phyloP scores from a whole-genome alignment of 768 basidiomycete species.

The Grammothele lineata region DNA sequence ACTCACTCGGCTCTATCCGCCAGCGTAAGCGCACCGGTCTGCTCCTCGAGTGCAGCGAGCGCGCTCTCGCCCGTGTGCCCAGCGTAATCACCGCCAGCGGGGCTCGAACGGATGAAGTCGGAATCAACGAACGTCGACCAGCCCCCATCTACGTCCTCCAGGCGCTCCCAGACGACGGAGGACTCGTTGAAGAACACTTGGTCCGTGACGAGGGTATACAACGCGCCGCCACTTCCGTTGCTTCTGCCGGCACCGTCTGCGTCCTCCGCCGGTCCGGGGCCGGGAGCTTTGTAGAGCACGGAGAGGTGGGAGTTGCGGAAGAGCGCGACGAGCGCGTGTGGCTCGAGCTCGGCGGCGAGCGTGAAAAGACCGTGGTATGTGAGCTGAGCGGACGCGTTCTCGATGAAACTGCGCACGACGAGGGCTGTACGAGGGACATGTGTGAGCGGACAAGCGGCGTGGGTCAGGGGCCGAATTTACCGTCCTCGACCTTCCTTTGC shows the following conservation, averaged over 20 bases:
- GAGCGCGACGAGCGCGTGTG: constrained; percentile 71
- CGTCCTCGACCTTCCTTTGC: constrained; percentile 61
- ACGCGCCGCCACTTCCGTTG: constrained; percentile 28
- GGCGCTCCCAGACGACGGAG: constrained; percentile 84
- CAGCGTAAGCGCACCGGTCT: constrained; percentile 33
- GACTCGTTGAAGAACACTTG: constrained; percentile 73
- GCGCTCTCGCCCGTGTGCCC: constrained; percentile 65
- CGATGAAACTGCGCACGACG: constrained; percentile 62
- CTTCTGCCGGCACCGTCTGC: too few species aligned
- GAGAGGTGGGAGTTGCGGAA: constrained; percentile 90
- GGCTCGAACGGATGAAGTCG: constrained; percentile 55
- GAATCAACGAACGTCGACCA: constrained; percentile 77
- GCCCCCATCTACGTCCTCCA: constrained; percentile 84
- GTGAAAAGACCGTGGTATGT: constrained; percentile 87
- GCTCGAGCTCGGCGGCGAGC: constrained; percentile 47
- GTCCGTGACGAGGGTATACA: constrained; percentile 87
- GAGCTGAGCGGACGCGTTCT: constrained; percentile 71
- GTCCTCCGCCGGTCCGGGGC: constrained; percentile 23
- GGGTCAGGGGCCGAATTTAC: constrained; percentile 35
- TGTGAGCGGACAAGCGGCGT: background rate
- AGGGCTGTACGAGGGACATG: constrained; percentile 39
- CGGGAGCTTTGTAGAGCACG: constrained; percentile 75
- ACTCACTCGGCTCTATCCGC: constrained; percentile 56
- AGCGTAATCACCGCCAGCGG: constrained; percentile 78
- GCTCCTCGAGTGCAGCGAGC: constrained; percentile 45